phyloP scores from a whole-genome alignment of 2,329 filamentous ascomycete genomes.

The Aspergillus pseudotamarii region DNA sequence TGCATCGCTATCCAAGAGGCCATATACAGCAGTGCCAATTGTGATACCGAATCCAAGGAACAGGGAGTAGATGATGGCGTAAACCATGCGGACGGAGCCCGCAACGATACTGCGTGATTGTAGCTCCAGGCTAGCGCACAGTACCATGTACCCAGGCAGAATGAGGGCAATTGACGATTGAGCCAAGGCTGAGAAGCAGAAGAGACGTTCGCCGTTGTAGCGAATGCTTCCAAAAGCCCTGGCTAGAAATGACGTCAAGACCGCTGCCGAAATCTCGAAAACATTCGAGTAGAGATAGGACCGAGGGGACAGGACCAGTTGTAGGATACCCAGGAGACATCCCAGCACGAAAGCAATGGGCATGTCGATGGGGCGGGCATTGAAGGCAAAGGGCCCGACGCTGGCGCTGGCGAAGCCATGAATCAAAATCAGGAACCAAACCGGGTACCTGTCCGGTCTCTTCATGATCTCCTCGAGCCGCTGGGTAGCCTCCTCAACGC shows the following conservation, averaged over 20 bases:
- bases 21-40: constrained; percentile 66
- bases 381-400: constrained; percentile 81
- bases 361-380: constrained; percentile 76
- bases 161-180: constrained; percentile 75
- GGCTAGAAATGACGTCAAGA: constrained; percentile 70
- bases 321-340: constrained; percentile 72
- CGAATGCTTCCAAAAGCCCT: constrained; percentile 69
- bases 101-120: constrained; percentile 71
- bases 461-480: constrained; percentile 59
- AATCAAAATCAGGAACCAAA: constrained; percentile 62
- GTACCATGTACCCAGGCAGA: constrained; percentile 69
- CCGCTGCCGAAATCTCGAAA: constrained; percentile 66
- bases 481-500: constrained; percentile 50
- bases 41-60: constrained; percentile 75
- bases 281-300: constrained; percentile 71
- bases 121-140: constrained; percentile 66
- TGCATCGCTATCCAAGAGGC: constrained; percentile 60
- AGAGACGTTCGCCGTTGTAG: constrained; percentile 54
- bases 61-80: constrained; percentile 73
- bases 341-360: constrained; percentile 78
- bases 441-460: constrained; percentile 58
- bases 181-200: constrained; percentile 73
- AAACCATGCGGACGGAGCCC: constrained; percentile 75
- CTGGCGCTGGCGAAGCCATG: constrained; percentile 76
- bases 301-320: constrained; percentile 73